Evolutionary conservation across 306 rosid species (phyloP), one percentile per base, ranked within the genome.

Genomic region (Glycine latifolia): DNA sequence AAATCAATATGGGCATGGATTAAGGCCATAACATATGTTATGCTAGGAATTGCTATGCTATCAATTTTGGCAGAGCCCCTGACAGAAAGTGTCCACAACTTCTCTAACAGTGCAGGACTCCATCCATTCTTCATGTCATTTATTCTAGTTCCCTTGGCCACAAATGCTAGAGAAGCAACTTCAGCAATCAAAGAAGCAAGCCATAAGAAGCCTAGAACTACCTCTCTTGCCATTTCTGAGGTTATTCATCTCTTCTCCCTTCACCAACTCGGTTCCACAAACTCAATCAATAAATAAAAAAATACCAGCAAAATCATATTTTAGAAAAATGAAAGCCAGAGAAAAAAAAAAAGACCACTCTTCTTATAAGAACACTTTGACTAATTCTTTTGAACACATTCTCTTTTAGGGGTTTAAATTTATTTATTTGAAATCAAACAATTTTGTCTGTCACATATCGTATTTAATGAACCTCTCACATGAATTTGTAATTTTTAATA

Each of bases 31-130:
- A 10, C 11, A 43, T 15, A 71, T 15, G 71, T 81, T 67, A 31
- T 81, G 83, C 73, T 85, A 16, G 85, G 88, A 61, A 81, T 85
- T 66, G 85, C 83, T n/a, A 65, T 81, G 59, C 67, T 85, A 75
- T 87, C 89, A 26, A 59, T 85, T 71, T 75, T 89, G 49, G 92
- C 92, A 16, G 89, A 89, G 73, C 92, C 92, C 14, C 87, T 89
- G 0, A 79, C 69, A 55, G 88, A 78, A n/a, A 87, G 87, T 59
- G 92, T 89, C 10, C 81, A 81, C 20, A 79, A 69, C 5, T 83
- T 87, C 67, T 89, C 92, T 7, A 41, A 59, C 4, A 68, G 80
- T 71, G 84, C 72, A 54, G 80, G 87, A 17, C 39, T 89, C 2
- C 81, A 84, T 20, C 37, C 90, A 61, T 87, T 85, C 69, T 83